Evolutionary conservation across 2,329 filamentous ascomycete genomes (phyloP), one percentile per base, ranked within the genome.

Genomic region (Apiospora arundinis): DNA sequence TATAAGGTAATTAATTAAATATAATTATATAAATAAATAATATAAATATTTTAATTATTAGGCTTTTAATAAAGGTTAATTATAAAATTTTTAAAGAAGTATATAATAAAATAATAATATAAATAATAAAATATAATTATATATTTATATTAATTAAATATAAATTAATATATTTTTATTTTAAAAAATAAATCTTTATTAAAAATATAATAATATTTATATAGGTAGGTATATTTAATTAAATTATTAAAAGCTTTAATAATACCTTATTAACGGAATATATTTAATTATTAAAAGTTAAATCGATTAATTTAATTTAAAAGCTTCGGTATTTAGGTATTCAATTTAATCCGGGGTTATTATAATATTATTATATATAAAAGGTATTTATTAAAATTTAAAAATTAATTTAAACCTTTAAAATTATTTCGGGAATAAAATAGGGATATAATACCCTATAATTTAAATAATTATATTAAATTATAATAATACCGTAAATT

Each of bases 121-220:
- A 40, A 60, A 69, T 70, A 66, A 45, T 48, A 48, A 45, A 21
- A 23, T 70, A 44, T 66, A 25, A 69, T 37, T 44, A 69, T 48
- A 69, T 28, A 7, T 52, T 69, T 23, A 48, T 14, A n/a, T n/a
- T 52, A 32, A 7, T 45, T 45, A 69, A 69, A n/a, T 69, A 46
- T 23, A 23, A 46, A 4, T 23, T 69, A 49, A 69, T 16, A 46
- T 25, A 28, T 28, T 8, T 45, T n/a, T 45, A 23, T 40, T 46
- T 6, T 68, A 68, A 44, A 68, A 44, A n/a, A n/a, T n/a, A n/a
- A n/a, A n/a, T n/a, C n/a, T 6, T 32, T 32, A 45, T 2, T 45
- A 45, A 45, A 16, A 45, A 45, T 16, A 45, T 45, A 45, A 3
- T 45, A 45, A 14, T 16, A 16, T 45, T 45, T 45, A 45, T 16